Base-by-base conservation (phyloP, 1,284 basidiomycete genomes). In the Puccinia sorghi region DNA sequence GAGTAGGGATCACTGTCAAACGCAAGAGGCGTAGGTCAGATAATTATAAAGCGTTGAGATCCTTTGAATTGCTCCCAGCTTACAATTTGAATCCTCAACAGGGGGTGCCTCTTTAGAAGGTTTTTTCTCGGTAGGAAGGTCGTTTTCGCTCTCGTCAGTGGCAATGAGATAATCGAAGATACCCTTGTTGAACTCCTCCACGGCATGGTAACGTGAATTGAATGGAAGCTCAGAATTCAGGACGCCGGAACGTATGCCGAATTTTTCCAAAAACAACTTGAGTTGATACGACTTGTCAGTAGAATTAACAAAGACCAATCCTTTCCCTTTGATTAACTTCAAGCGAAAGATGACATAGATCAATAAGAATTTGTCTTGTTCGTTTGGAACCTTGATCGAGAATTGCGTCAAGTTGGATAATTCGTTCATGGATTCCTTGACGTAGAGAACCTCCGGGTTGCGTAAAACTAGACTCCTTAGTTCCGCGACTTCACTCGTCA, bases 121-220 rank as follows among this genome's bases (percentile, higher is more conserved):
- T 2, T 83, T 85, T 8, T 85, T 85, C 7, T 83, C 82, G 6
- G 84, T 83, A 0, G 82, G 82, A 2, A 82, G 83, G 9, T 86
- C 86, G 9, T 87, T 86, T 2, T 89, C 88, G 80, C 88, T 89
- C 85, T 98, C 97, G 84, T 99, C 97, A 2, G 95, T 97, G 0
- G 97, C 97, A 79, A 99, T 97, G 80, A 99, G 95, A 84, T 98
- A 98, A 84, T 99, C 94, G 84, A 98, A 99, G 13, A 96, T 93
- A 8, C 97, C 97, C 83, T 94, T 93, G 86, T 99, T 98, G 84
- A 99, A 99, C 86, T 98, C 96, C 83, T 99, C 94, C 2, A 99
- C 96, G 6, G 93, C 92, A 84, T 99, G 97, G 84, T 96, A 89
- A 89, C 94, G 88, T 32, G 93, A 96, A 83, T 97, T 98, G 79